Base-by-base conservation (phyloP, 345 rosid genomes). In the Atalantia buxifolia region DNA sequence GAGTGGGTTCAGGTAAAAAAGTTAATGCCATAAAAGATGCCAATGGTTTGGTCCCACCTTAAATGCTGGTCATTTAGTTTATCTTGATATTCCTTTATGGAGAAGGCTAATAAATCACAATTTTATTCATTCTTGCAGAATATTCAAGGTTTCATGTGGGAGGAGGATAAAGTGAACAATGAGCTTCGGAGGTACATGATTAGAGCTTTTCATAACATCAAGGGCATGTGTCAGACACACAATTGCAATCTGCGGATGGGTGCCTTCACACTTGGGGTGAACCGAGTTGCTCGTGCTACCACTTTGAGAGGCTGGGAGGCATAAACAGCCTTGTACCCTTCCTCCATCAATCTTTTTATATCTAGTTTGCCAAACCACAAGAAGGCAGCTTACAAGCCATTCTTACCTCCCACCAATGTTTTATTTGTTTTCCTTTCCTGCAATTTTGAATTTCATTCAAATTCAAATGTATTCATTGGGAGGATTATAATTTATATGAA, bases 111-210 rank as follows among this genome's bases (percentile, higher is more conserved):
- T 30, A 62, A 16, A 53, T 68, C 45, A 25, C 12, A 59, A 76
- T 31, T 24, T 57, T 27, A 35, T 63, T 28, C 27, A 16, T 38
- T 50, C 74, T 80, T 78, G 87, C 94, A 94, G 98, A 97, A 94
- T 85, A 97, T 97, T 68, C 98, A 97, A 89, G 99, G 99, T 62
- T 94, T 96, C 83, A 94, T 94, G 99, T 96, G 99, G 99, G 97
- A 94, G 48, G 99, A 93, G 81, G 96, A 92, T 16, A 89, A 93
- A 82, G 97, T 94, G 85, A 94, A 94, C 80, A 40, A 68, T 63
- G 94, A 53, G 81, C 90, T 97, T 36, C 81, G 78, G 79, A 92
- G 85, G 85, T 97, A 97, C 85, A 97, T 97, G 99, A 97, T 91
- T 76, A 83, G 80, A 77, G 96, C 94, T 40, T 93, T 94, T n/a